Conservation (phyloP, 306 rosid genomes). For the Alnus glutinosa region DNA sequence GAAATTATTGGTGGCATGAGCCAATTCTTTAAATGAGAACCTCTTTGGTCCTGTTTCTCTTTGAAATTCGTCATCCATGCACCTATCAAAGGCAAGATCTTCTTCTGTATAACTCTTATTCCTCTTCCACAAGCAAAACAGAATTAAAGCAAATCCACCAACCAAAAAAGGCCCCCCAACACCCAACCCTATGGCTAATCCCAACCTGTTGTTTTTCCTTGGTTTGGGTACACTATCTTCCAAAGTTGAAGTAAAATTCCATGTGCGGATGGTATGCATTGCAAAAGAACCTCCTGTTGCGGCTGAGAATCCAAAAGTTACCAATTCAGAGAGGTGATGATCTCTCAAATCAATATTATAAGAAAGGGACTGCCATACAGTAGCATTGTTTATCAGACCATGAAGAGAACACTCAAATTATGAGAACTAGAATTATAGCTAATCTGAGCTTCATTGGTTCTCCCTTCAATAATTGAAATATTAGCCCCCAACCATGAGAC, state of each 20-base stretch:
- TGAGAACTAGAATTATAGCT: conserved; percentile 32
- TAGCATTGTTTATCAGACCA: conserved; percentile 8
- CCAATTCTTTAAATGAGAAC: neutral
- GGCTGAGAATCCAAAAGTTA: conserved; percentile 36
- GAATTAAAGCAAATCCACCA: neutral
- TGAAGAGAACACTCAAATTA: conserved; percentile 37
- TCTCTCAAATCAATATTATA: conserved; percentile 19
- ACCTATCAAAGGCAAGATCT: neutral
- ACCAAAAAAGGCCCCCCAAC: neutral
- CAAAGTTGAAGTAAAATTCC: neutral
- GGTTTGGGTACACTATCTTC: neutral
- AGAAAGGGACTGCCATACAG: conserved; percentile 4
- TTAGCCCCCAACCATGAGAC: neutral
- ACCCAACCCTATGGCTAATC: neutral
- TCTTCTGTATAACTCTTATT: neutral
- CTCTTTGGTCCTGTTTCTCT: neutral
- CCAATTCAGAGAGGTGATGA: conserved; percentile 26
- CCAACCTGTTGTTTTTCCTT: neutral
- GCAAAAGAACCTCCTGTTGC: neutral
- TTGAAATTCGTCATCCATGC: neutral
- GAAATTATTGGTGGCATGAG: neutral
- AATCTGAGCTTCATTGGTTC: conserved; percentile 31
- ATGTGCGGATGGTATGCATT: neutral
- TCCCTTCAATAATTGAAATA: neutral
- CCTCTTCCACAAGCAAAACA: neutral